A percentile compares a stretch with the other conserved stretches of the same genome.
These are phyloP conservation scores for Rehmannia glutinosa DNA, from an alignment of 257 asterid genomes.

Conservation along the genomic window DNA sequence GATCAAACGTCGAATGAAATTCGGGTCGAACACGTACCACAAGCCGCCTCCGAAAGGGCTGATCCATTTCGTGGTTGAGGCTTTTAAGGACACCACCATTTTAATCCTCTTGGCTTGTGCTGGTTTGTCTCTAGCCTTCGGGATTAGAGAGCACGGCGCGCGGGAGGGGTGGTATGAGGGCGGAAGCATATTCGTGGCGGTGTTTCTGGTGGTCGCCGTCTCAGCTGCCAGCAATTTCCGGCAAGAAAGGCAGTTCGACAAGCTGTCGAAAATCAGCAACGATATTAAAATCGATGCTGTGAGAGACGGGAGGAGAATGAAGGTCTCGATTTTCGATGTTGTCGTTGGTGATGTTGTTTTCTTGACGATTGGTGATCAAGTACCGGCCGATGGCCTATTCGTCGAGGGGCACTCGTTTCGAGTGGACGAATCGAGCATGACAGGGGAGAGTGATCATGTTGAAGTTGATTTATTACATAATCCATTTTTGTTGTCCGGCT, in stretches of 20 bases:
- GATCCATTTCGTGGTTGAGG: constrained; percentile 30
- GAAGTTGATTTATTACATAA: constrained; percentile 25
- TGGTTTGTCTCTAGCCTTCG: constrained; percentile 44
- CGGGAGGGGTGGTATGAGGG: constrained; percentile 63
- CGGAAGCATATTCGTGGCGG: constrained; percentile 46
- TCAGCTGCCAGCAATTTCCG: constrained; percentile 51
- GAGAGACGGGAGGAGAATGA: constrained; percentile 36
- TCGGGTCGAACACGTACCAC: constrained; percentile 47
- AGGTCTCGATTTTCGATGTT: constrained; percentile 36
- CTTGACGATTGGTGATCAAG: constrained; percentile 48
- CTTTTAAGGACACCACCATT: constrained; percentile 45
- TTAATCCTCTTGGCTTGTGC: constrained; percentile 47
- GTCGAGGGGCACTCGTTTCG: constrained; percentile 34
- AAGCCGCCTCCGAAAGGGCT: constrained; percentile 37
- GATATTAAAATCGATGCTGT: constrained; percentile 34
- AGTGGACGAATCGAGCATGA: constrained; percentile 53
- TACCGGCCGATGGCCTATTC: constrained; percentile 66
- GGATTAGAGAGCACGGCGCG: constrained; percentile 39
- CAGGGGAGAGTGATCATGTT: constrained; percentile 33
- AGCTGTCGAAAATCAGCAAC: constrained; percentile 43
- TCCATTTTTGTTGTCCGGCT: constrained; percentile 50
- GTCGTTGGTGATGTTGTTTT: constrained; percentile 54
- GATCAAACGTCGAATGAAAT: constrained; percentile 8
- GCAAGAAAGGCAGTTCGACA: constrained; percentile 42
- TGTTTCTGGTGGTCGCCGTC: constrained; percentile 49